Base-by-base conservation (phyloP, 495 filamentous ascomycete species). In the Aspergillus leporis region DNA sequence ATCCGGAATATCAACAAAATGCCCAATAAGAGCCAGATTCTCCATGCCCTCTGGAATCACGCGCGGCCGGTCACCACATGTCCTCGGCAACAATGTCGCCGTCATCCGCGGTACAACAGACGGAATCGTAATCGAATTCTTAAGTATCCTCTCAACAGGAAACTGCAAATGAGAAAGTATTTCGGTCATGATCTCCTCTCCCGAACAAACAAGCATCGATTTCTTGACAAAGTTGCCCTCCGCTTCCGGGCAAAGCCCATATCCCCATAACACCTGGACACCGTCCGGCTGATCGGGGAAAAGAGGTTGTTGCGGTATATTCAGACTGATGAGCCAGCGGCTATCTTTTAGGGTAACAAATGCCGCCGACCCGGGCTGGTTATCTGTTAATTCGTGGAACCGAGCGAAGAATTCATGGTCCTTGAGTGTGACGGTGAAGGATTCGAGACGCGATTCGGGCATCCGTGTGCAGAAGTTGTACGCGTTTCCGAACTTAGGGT, bases 1-100 rank as follows among this genome's bases (percentile, higher is more conserved):
- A 51, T 70, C 69, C 8, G 54, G 55, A 13, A 78, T 74, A 61
- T 80, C 74, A 19, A 78, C 77, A 62, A 74, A 80, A 57, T 75
- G 73, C 0, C 77, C 77, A 8, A 80, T 64, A 2, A 74, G 49
- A 1, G 72, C 77, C 52, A 78, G 49, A 64, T 80, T 80, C 21
- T 56, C 66, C 25, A 66, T 68, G 0, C 66, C 68, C 21, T 68
- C 55, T 0, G 73, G 74, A 43, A 78, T 69, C 5, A 80, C 71
- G 31, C 22, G 32, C 36, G 77, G 75, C 6, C 77, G 61, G 61
- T 80, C 75, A 5, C 59, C 55, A 0, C 40, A 10, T 2, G 55
- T 16, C 18, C 75, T 58, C 0, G 75, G 68, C 38, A 70, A 53
- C 25, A 79, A 38, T 31, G 71, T 69, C 2, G 74, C 64, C 3